Base-by-base conservation (phyloP, 441 rosid species). In the Jatropha podagrica region DNA sequence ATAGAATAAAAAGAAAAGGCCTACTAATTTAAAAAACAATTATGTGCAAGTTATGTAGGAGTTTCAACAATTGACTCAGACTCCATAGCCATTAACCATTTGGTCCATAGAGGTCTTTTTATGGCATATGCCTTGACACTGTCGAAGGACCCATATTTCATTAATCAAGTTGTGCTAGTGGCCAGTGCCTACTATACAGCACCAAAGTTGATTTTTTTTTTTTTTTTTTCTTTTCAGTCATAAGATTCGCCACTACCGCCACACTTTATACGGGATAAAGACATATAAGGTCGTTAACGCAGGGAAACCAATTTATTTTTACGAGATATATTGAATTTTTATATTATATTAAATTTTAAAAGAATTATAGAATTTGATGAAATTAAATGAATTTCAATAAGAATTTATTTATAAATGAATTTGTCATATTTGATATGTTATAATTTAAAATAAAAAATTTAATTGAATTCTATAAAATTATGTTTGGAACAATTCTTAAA, bases 191-290 rank as follows among this genome's bases (percentile, higher is more conserved):
- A 23, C 12, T 73, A 68, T 63, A 59, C 65, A 20, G 37, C 48
- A 12, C 7, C 62, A 9, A 27, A 49, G 14, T 46, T 56, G 69
- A 74, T 63, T 65, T 67, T 37, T 69, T 66, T 4, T 52, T 23
- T 23, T 5, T 20, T 61, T 12, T 54, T 26, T 7, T 15, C 26
- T 37, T 32, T 32, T 32, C 2, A 32, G 32, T 48, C 32, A 7
- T n/a, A 69, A 76, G 75, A 85, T 79, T 83, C 82, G 62, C 82
- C 81, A 77, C 80, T 60, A 13, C 42, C 80, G 8, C 17, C 65
- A 1, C 44, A 18, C 61, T 62, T 81, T 49, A 46, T 49, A 32
- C 8, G 68, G 51, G 84, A 80, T 64, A 56, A 51, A 4, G 84
- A 81, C 83, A 49, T 68, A 32, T 66, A 52, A 58, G 81, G 86